These are phyloP conservation scores for Eimeria tenella DNA, from an alignment of 169 alveolate species.

Conservation along the genomic window DNA sequence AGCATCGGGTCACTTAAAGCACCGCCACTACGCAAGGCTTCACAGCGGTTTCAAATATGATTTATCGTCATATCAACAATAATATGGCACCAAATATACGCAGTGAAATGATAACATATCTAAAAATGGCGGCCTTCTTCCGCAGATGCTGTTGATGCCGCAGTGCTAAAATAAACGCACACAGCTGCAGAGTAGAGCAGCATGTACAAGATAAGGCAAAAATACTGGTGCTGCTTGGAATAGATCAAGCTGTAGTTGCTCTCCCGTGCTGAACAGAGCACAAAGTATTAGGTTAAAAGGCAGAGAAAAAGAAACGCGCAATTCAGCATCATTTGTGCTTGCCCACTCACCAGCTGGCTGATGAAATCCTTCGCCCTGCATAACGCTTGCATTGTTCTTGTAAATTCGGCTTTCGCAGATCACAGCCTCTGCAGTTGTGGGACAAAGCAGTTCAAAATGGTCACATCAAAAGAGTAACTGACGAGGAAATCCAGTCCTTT, in stretches of 20 bases:
- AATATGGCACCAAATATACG: too few relatives aligned
- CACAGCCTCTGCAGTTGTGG: conserved; percentile 96
- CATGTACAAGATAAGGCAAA: neutral
- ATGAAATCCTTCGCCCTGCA: neutral
- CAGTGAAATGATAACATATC: too few relatives aligned
- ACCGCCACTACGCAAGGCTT: neutral
- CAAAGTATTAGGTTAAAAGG: neutral
- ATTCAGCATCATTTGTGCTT: neutral
- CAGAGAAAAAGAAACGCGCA: neutral
- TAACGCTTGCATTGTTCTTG: neutral
- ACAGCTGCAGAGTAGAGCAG: too few relatives aligned
- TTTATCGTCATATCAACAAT: too few relatives aligned
- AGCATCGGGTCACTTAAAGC: conserved; percentile 92
- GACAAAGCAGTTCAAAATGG: conserved; percentile 96
- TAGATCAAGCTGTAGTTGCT: neutral
- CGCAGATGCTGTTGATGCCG: too few relatives aligned
- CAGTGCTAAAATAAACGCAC: too few relatives aligned
- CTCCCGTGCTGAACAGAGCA: neutral
- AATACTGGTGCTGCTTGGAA: too few relatives aligned
- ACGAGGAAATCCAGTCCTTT: conserved; percentile 93
- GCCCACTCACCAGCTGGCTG: neutral
- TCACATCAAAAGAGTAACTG: conserved; percentile 96
- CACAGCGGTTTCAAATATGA: too few relatives aligned
- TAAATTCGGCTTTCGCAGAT: conserved; percentile 48
- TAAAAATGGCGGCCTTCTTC: too few relatives aligned